These are phyloP conservation scores for Litsea cubeba DNA, from an alignment of 164 flowering plant species.

Conservation along the genomic window DNA sequence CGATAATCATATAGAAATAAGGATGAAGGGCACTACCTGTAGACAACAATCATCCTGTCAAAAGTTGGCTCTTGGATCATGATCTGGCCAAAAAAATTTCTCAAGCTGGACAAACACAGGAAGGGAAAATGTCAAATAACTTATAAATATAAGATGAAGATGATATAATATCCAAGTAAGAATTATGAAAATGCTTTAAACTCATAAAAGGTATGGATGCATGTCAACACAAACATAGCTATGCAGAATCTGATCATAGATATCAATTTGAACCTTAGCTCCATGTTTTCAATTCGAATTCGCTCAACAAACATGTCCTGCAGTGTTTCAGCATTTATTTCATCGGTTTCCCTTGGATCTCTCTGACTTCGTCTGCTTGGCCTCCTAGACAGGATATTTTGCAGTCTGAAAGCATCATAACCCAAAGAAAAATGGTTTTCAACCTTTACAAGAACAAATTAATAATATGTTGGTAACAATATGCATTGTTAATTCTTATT, in stretches of 20 bases:
- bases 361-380: slow-evolving; percentile 27
- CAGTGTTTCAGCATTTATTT: slow-evolving; percentile 34
- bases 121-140: slow-evolving; percentile 10
- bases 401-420: slow-evolving; percentile 46
- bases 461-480: too few species aligned
- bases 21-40: slow-evolving; percentile 49
- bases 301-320: slow-evolving; percentile 66
- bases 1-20: too few species aligned
- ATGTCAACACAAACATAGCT: background rate
- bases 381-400: slow-evolving; percentile 42
- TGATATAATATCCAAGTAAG: too few species aligned
- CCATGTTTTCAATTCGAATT: slow-evolving; percentile 77
- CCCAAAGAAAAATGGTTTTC: slow-evolving; percentile 3
- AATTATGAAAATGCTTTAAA: background rate
- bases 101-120: slow-evolving; percentile 35
- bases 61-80: slow-evolving; percentile 98
- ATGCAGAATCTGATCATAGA: background rate
- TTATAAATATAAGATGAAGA: background rate
- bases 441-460: background rate
- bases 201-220: background rate
- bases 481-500: background rate
- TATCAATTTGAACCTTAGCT: slow-evolving; percentile 48
- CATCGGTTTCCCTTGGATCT: slow-evolving; percentile 69
- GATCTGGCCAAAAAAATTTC: slow-evolving; percentile 53
- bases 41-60: slow-evolving; percentile 88